Evolutionary conservation across 345 rosid genomes (phyloP).

Genomic region (Ailanthus altissimus): DNA sequence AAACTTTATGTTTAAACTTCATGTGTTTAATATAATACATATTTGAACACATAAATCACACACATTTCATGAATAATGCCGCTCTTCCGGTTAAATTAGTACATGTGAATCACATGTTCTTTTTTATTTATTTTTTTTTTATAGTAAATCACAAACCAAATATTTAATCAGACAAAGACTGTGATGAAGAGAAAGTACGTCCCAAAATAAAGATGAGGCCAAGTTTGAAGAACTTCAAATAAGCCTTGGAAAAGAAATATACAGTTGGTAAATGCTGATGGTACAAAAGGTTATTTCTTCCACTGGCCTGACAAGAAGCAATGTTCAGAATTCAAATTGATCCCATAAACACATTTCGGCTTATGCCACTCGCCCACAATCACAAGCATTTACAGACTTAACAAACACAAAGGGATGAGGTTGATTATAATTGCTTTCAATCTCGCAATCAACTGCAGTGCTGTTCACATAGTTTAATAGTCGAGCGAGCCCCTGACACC

Average conservation of each 20-base stretch:
- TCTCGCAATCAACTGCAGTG: background rate
- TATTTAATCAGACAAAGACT: too few species aligned
- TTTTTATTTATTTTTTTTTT: too few species aligned
- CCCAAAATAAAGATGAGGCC: too few species aligned
- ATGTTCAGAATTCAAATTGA: background rate
- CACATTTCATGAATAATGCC: too few species aligned
- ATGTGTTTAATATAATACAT: too few species aligned
- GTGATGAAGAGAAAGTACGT: too few species aligned
- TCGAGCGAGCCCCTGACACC: conserved; percentile 56
- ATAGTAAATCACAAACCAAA: too few species aligned
- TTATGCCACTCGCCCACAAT: background rate
- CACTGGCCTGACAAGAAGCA: background rate
- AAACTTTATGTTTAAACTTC: too few species aligned
- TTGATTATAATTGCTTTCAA: background rate
- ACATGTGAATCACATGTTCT: background rate
- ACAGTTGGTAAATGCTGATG: background rate
- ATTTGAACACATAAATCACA: too few species aligned
- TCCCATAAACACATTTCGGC: too few species aligned
- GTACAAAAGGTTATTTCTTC: background rate
- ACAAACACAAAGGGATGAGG: background rate
- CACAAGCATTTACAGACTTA: background rate
- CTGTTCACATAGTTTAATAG: conserved; percentile 13
- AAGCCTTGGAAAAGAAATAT: background rate
- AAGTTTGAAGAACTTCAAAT: too few species aligned
- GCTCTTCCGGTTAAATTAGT: too few species aligned